Base-by-base conservation (phyloP, 768 basidiomycete species). In the Suillus fuscotomentosus region DNA sequence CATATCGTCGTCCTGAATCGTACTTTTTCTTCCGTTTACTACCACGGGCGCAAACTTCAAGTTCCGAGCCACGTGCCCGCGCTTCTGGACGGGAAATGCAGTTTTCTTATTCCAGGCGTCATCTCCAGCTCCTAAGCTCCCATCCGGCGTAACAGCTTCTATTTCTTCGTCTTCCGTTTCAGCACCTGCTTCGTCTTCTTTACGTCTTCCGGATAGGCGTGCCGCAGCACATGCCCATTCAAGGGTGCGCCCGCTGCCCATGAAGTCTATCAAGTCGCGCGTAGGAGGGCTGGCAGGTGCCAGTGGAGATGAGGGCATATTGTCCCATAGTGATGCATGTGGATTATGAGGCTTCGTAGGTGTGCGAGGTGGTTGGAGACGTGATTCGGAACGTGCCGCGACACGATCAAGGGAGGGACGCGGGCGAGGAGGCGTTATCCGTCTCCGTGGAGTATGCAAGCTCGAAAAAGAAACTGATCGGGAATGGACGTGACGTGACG, bases 91-190 rank as follows among this genome's bases (percentile, higher is more conserved):
- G 60, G 61, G 36, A 60, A 36, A 20, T 24, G 61, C 24, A 20
- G 60, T 53, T 60, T 48, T 11, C 47, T 51, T 60, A 47, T 42
- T 70, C 83, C 83, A 84, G 60, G 76, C 70, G 42, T 70, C 53
- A 57, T 81, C 82, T 31, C 77, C 81, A 48, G 77, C 78, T 41
- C 75, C 78, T 69, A 83, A 79, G 34, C 83, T 86, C 55, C 85
- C 82, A 10, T 82, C 81, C 9, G 89, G 88, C 0, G 88, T 90
- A 56, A 90, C 76, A 10, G 86, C 84, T 73, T 91, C 88, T 45
- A 85, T 80, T 53, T 79, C 79, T n/a, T 88, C 88, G 7, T 86
- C 84, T 62, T 88, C 88, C n/a, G 86, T 88, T 60, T 81, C 76
- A n/a, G 82, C 84, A 17, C 77, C 74, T 63, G 24, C 65, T 43